Evolutionary conservation across 2,329 filamentous ascomycete species (phyloP).

Genomic region (Pyricularia sp.): DNA sequence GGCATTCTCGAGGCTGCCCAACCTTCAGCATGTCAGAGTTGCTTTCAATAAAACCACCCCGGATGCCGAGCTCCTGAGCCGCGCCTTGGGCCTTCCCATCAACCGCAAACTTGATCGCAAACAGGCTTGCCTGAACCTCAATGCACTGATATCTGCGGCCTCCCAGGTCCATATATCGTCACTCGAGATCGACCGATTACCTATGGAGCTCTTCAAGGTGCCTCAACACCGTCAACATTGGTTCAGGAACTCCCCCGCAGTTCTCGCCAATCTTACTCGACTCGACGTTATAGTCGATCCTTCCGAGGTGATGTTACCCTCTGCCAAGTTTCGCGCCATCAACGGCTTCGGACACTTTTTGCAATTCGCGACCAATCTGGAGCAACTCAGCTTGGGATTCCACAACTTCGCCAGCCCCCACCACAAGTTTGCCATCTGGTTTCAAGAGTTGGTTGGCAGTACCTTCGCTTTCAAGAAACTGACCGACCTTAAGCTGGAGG

Average conservation of each 20-base stretch:
- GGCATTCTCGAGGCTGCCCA: conserved; percentile 28
- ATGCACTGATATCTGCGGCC: conserved; percentile 11
- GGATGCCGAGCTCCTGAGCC: conserved; percentile 24
- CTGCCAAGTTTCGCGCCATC: conserved; percentile 27
- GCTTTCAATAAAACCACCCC: conserved; percentile 31
- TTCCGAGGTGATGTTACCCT: conserved; percentile 25
- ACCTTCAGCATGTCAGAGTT: conserved; percentile 28
- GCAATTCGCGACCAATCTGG: conserved; percentile 25
- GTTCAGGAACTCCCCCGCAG: conserved; percentile 28
- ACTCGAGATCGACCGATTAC: conserved; percentile 32
- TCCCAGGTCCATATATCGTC: conserved; percentile 18
- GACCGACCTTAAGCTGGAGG: conserved; percentile 31
- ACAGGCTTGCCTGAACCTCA: conserved; percentile 25
- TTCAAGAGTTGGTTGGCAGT: conserved; percentile 26
- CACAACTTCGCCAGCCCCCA: conserved; percentile 27
- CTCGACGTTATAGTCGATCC: conserved; percentile 31
- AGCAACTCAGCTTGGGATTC: conserved; percentile 29
- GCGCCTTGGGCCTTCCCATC: conserved; percentile 27
- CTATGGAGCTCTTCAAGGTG: conserved; percentile 30
- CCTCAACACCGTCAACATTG: conserved; percentile 27
- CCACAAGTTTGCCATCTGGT: conserved; percentile 30
- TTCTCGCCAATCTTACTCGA: conserved; percentile 26
- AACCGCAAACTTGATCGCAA: conserved; percentile 29
- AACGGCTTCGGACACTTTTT: conserved; percentile 33
- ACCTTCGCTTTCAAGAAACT: conserved; percentile 27